Evolutionary conservation across 2,329 filamentous ascomycete species (phyloP).

Genomic region (Curvularia spicifera): DNA sequence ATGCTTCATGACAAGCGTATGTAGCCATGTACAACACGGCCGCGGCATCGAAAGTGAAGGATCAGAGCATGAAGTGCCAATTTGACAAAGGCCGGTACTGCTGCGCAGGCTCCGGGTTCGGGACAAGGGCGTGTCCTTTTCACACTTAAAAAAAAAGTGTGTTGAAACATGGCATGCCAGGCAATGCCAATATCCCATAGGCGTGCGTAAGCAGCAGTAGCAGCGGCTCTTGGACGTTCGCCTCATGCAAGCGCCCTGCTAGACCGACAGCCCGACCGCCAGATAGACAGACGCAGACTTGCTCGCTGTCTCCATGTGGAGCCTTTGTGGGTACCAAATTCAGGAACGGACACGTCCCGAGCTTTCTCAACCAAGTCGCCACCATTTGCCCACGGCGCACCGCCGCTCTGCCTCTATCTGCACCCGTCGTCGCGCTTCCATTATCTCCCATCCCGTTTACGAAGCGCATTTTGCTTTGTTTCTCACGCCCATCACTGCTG

Average conservation of each 20-base stretch:
- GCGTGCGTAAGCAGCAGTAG: constrained; percentile 28
- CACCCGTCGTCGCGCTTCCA: constrained; percentile 3
- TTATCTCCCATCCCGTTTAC: constrained; percentile 1
- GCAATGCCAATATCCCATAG: constrained; percentile 30
- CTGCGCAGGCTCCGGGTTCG: constrained; percentile 12
- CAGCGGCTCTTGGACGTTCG: constrained; percentile 17
- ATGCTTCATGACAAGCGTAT: background rate
- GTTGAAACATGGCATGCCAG: constrained; percentile 31
- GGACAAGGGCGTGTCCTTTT: background rate
- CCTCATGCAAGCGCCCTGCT: constrained; percentile 33
- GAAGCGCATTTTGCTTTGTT: constrained; percentile 7
- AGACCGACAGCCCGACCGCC: constrained; percentile 7
- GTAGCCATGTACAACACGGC: background rate
- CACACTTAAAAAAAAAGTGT: background rate
- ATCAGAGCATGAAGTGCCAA: constrained; percentile 13
- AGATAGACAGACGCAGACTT: constrained; percentile 25
- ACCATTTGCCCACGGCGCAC: constrained; percentile 13
- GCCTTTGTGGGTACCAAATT: constrained; percentile 13
- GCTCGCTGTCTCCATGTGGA: constrained; percentile 20
- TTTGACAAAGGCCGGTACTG: constrained; percentile 6
- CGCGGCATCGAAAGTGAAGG: background rate
- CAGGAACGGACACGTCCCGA: constrained; percentile 14
- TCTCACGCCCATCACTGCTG: constrained; percentile 4
- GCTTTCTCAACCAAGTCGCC: constrained; percentile 13
- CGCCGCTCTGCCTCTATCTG: background rate